Percentiles rank a stretch among this genome's conserved stretches.
Evolutionary conservation across 1,284 basidiomycete genomes (phyloP).

Genomic region (Puccinia sorghi): DNA sequence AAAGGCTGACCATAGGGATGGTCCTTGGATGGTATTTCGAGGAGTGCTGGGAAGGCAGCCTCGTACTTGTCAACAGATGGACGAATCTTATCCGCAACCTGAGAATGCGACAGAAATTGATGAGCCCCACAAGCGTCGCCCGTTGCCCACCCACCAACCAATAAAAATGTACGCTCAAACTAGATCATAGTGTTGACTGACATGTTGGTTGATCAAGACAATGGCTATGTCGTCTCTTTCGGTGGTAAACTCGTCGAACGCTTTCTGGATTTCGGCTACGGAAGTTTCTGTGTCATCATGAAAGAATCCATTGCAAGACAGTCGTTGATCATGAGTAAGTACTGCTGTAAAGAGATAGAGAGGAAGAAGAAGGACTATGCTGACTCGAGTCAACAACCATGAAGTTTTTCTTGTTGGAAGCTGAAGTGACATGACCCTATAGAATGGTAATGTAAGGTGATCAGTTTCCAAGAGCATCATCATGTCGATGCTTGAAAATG

Average conservation of each 20-base stretch:
- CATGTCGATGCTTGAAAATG: not conserved
- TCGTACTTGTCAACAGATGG: slow-evolving; percentile 92
- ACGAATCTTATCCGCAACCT: slow-evolving; percentile 96
- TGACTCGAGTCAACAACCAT: slow-evolving; percentile 84
- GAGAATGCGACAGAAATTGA: not conserved
- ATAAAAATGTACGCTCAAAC: not conserved
- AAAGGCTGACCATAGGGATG: slow-evolving; percentile 60
- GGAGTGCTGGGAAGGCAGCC: slow-evolving; percentile 90
- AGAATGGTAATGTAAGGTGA: not conserved
- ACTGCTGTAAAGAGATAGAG: not conserved
- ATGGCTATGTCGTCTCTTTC: slow-evolving; percentile 85
- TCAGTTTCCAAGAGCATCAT: not conserved
- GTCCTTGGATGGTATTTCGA: slow-evolving; percentile 94
- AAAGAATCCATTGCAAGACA: not conserved
- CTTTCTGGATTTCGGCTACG: slow-evolving; percentile 78
- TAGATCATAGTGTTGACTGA: slow-evolving; percentile 60
- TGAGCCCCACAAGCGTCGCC: too few species aligned
- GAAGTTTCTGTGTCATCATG: slow-evolving; percentile 70
- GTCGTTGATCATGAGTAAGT: not conserved
- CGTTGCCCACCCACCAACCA: slow-evolving; percentile 32
- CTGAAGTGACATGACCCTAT: slow-evolving; percentile 72
- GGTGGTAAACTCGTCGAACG: slow-evolving; percentile 88
- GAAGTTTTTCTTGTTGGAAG: slow-evolving; percentile 93
- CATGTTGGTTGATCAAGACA: slow-evolving; percentile 94
- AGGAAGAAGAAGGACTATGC: not conserved